A percentile compares a stretch with the other conserved stretches of the same genome.
Evolutionary conservation across 352 stramenopile genomes (phyloP).

Genomic region (Phytophthora capsici): DNA sequence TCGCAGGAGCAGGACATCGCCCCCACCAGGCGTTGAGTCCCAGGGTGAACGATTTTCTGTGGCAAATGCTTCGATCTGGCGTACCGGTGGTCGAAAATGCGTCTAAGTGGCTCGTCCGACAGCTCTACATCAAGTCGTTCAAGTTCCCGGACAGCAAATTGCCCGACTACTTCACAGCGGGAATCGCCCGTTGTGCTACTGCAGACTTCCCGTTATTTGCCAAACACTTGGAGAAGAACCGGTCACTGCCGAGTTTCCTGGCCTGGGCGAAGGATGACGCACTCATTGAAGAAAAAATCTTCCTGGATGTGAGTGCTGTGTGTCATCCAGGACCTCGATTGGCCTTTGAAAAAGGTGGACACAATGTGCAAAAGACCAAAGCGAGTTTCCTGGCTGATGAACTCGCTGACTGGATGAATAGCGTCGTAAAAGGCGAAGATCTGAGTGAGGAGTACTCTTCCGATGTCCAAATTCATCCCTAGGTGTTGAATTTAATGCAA

Average conservation of each 20-base stretch:
- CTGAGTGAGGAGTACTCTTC: conserved; percentile 7
- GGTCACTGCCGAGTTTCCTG: conserved; percentile 49
- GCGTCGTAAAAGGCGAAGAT: conserved; percentile 26
- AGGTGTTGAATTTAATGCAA: conserved; percentile 4
- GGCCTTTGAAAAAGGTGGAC: conserved; percentile 54
- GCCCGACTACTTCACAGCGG: conserved; percentile 63
- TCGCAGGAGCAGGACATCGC: conserved; percentile 53
- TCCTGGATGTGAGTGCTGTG: conserved; percentile 39
- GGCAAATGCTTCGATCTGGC: conserved; percentile 35
- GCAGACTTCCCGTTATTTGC: conserved; percentile 55
- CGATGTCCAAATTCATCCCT: conserved; percentile 21
- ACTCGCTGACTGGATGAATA: conserved; percentile 54
- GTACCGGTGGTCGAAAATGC: conserved; percentile 18
- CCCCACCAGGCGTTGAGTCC: conserved; percentile 53
- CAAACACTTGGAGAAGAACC: conserved; percentile 32
- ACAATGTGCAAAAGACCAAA: conserved; percentile 85
- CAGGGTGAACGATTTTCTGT: conserved; percentile 41
- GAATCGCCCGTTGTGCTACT: conserved; percentile 55
- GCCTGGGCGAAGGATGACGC: conserved; percentile 68
- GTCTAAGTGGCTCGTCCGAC: conserved; percentile 40
- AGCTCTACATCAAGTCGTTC: conserved; percentile 55
- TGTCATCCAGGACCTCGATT: conserved; percentile 48
- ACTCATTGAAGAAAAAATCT: conserved; percentile 67
- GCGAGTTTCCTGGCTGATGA: conserved; percentile 45
- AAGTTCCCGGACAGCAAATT: conserved; percentile 52